Evolutionary conservation across 345 rosid genomes (phyloP), one percentile per base, ranked within the genome.

Genomic region (Pugionium dolabratum): DNA sequence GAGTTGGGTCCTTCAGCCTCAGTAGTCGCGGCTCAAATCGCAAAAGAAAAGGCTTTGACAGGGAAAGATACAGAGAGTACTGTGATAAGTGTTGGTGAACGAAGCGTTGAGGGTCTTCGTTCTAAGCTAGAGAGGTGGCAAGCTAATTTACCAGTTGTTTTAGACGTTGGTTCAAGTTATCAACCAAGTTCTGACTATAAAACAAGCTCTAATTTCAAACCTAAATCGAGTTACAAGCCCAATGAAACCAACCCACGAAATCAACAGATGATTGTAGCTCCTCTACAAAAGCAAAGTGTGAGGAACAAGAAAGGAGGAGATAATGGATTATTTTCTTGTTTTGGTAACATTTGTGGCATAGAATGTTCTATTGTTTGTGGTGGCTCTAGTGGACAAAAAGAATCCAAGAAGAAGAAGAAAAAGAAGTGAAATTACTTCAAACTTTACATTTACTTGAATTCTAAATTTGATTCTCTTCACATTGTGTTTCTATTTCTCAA

Each of bases 1-100:
- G 97, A 93, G 27, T 52, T 87, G 36, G 98, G 97, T 1, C 97
- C 97, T 1, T 90, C 97, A 1, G 83, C 97, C 0, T 93, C 97
- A 1, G 98, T 86, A 66, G 90, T 93, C 45, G 98, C 93, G 2
- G 91, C 89, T 1, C 84, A 59, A 0, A 71, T 85, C 56, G 84
- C 85, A 26, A 83, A 61, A 35, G 82, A 79, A 61, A 66, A 55
- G 61, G 42, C 78, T 1, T 45, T 64, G 50, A 31, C 35, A 8
- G 59, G 53, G 5, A 79, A 67, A 41, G 94, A 83, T 11, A 64
- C 54, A 0, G 97, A 85, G 62, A 82, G 91, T 52, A 80, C 88
- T 1, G 64, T 75, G 4, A 63, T 73, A 27, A 81, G 76, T 27
- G 86, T 75, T 62, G 86, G 63, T 53, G 77, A 47, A 60, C 48